Evolutionary conservation across 169 alveolate genomes (phyloP), one percentile per base, ranked within the genome.

Genomic region (Plasmodium gonderi): DNA sequence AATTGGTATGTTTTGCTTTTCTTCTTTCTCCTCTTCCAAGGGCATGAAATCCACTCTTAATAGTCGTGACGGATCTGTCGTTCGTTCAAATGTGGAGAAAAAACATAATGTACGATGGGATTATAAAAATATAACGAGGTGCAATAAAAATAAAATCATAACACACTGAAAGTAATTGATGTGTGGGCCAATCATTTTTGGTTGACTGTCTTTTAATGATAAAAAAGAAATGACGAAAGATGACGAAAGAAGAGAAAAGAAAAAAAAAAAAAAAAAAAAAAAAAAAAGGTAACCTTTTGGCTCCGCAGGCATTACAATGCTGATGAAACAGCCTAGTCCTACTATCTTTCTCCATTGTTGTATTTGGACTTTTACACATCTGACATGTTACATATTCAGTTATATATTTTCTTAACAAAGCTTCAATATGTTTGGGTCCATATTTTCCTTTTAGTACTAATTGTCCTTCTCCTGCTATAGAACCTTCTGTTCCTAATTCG

Each of bases 381-480:
- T 96, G 97, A 69, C 99, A 98, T 54, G 98, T 98, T 11, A 98
- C 99, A 94, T 98, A 98, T 80, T 98, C 99, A 80, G 98, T 97
- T 83, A 98, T 96, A 94, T 98, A 98, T 91, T 96, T 98, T 92
- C 99, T 93, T 60, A 98, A 95, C 44, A 98, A 93, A 4, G 97
- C 97, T 91, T 98, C 99, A 42, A 98, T 97, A 91, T 98, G 99
- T 91, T 98, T 98, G 8, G 98, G 98, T 26, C 97, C 97, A 96
- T 96, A 98, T 77, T 97, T 96, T 20, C 99, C 99, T 95, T 98
- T 97, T 31, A 98, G 69, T 14, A 98, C 98, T 47, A 98, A 95
- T 90, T 98, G 99, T 6, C 99, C 99, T 80, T 98, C 99, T 33
- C 98, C 99, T 23, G 99, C 99, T 40, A 98, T 96, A 26, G 98